These are phyloP conservation scores for Peronospora destructor DNA, from an alignment of 352 stramenopile genomes.

Conservation along the genomic window DNA sequence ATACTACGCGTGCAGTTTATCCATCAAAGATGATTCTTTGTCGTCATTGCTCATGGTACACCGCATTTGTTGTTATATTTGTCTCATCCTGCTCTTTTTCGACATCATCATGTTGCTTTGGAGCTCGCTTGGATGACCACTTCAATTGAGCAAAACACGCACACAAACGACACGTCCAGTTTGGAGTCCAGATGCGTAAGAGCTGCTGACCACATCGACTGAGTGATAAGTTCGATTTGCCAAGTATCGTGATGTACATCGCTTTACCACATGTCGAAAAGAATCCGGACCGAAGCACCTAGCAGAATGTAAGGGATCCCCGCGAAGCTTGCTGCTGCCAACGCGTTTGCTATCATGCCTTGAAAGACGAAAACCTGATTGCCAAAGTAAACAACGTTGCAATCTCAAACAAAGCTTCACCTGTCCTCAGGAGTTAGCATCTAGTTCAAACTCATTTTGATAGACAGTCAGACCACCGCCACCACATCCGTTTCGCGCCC, in stretches of 20 bases:
- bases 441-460: too few species aligned
- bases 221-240: constrained; percentile 15
- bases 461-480: not conserved
- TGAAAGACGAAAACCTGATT: not conserved
- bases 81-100: too few species aligned
- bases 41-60: too few species aligned
- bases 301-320: constrained; percentile 38
- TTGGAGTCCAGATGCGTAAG: constrained; percentile 17
- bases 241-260: constrained; percentile 10
- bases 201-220: constrained; percentile 28
- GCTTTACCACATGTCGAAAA: constrained; percentile 34
- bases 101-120: too few species aligned
- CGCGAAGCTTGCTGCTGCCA: constrained; percentile 26
- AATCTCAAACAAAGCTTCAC: too few species aligned
- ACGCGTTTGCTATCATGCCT: constrained; percentile 3
- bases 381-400: not conserved
- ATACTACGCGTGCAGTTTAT: too few species aligned
- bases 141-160: too few species aligned
- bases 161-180: not conserved
- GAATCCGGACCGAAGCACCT: constrained; percentile 30
- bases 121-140: too few species aligned
- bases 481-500: not conserved
- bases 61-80: too few species aligned
- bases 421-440: too few species aligned
- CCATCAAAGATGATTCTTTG: too few species aligned